These are phyloP conservation scores for Citrus medica DNA, from an alignment of 345 rosid species.

Conservation along the genomic window DNA sequence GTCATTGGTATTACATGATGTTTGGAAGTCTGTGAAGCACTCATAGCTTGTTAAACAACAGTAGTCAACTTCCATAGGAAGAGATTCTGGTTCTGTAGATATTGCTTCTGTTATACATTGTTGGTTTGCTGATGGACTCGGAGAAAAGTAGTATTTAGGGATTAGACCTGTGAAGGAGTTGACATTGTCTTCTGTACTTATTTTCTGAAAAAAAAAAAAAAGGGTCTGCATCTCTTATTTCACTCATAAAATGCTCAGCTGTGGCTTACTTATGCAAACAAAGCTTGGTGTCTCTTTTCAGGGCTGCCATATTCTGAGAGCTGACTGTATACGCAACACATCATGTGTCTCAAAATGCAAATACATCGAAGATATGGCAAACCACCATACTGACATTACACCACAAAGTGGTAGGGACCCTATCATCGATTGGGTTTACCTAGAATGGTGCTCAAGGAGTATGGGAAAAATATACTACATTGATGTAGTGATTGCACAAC, in stretches of 20 bases:
- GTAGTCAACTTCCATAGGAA: neutral
- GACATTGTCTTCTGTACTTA: neutral
- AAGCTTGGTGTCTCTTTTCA: neutral
- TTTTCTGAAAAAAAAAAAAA: neutral
- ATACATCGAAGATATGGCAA: neutral
- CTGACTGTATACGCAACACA: neutral
- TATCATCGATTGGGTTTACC: neutral
- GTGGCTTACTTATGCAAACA: neutral
- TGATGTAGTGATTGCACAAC: neutral
- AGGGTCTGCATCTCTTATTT: neutral
- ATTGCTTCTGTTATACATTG: neutral
- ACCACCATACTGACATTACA: neutral
- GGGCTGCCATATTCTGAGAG: neutral
- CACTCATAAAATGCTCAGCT: neutral
- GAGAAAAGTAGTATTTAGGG: neutral
- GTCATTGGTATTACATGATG: neutral
- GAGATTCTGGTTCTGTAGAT: neutral
- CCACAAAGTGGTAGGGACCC: neutral
- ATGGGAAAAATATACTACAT: neutral
- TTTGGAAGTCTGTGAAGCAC: neutral
- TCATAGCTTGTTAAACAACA: neutral
- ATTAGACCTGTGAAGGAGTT: neutral
- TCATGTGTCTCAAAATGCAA: neutral
- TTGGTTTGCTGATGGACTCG: neutral
- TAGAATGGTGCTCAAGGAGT: neutral